These are phyloP conservation scores for Fusarium musae DNA, from an alignment of 2,329 filamentous ascomycete genomes.

Conservation along the genomic window DNA sequence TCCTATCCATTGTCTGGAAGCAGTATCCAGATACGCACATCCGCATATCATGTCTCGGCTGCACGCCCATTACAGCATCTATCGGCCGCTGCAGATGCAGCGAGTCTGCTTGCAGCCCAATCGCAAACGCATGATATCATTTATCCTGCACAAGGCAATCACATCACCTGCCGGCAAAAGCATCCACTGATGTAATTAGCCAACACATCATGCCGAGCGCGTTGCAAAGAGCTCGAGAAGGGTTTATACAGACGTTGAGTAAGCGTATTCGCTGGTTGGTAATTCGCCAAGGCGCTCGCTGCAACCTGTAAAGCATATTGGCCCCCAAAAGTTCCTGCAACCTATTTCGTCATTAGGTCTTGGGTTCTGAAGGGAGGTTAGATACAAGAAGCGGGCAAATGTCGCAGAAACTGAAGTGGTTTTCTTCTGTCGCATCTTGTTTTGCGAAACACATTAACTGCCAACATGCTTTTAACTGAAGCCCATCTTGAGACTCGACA, in stretches of 20 bases:
- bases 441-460: accelerated
- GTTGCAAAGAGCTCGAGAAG: not conserved
- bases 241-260: not conserved
- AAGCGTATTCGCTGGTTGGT: not conserved
- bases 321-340: not conserved
- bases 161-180: not conserved
- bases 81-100: not conserved
- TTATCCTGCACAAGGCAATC: not conserved
- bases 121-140: not conserved
- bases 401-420: accelerated
- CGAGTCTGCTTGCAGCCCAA: not conserved
- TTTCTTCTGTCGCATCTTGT: too few relatives aligned
- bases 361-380: accelerated
- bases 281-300: not conserved
- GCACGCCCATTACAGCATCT: not conserved
- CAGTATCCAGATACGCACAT: not conserved
- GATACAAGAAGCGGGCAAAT: not conserved
- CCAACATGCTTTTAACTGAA: not conserved
- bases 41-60: not conserved
- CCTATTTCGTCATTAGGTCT: not conserved
- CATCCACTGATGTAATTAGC: not conserved
- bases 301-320: not conserved
- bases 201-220: not conserved
- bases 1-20: not conserved
- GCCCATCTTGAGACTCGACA: not conserved